These are phyloP conservation scores for Trichoderma guizhouense DNA, from an alignment of 2,329 filamentous ascomycete genomes.

Conservation along the genomic window DNA sequence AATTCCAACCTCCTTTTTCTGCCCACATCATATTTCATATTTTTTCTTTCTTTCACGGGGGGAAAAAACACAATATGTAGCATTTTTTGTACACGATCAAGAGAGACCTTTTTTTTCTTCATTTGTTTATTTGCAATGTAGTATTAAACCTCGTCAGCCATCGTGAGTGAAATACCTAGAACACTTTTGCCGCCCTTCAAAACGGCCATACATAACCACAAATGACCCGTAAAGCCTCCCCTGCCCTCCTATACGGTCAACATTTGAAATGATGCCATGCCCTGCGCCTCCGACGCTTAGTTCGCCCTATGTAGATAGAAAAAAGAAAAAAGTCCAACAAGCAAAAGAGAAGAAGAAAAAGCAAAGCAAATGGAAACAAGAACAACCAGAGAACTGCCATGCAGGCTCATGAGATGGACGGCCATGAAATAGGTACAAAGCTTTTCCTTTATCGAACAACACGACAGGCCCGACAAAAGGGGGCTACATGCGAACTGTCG, in stretches of 20 bases:
- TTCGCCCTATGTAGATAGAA: conserved; percentile 8
- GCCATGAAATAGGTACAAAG: neutral
- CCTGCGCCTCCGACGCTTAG: neutral
- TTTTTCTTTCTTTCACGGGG: neutral
- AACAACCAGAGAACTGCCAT: neutral
- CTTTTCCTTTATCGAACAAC: neutral
- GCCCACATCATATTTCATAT: neutral
- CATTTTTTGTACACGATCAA: neutral
- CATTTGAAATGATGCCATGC: conserved; percentile 13
- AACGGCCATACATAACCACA: conserved; percentile 2
- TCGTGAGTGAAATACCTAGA: neutral
- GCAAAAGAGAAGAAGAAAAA: neutral
- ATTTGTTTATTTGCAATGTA: neutral
- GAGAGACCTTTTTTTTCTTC: neutral
- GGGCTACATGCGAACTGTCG: neutral
- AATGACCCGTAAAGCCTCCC: neutral
- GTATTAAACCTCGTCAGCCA: conserved; percentile 1
- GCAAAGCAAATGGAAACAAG: neutral
- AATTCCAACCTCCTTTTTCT: neutral
- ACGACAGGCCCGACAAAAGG: neutral
- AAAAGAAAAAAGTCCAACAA: neutral
- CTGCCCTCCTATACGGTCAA: neutral
- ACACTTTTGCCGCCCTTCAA: neutral
- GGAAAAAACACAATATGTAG: neutral
- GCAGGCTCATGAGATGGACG: neutral